These are phyloP conservation scores for Geotrichum europaeum DNA, from an alignment of 1,139 yeast species.

Conservation along the genomic window DNA sequence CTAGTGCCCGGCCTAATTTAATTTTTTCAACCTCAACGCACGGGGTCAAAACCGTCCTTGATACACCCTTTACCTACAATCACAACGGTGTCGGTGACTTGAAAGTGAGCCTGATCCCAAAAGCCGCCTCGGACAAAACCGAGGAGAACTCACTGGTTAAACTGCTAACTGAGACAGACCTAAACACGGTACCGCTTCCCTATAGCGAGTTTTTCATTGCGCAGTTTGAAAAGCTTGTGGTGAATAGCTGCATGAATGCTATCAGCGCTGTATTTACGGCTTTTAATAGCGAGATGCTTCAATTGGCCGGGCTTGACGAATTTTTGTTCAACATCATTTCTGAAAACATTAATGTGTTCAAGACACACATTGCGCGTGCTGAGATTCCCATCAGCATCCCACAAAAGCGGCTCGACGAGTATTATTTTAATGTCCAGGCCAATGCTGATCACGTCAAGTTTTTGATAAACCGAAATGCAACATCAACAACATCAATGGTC, in stretches of 20 bases:
- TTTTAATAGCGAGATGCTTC: constrained; percentile 52
- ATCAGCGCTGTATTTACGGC: constrained; percentile 63
- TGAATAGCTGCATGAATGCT: constrained; percentile 72
- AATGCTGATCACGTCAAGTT: not conserved
- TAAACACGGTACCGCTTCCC: constrained; percentile 41
- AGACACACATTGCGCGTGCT: not conserved
- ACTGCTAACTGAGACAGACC: constrained; percentile 27
- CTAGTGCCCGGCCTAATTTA: constrained; percentile 47
- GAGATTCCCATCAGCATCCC: not conserved
- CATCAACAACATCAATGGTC: constrained; percentile 48
- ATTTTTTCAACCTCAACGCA: constrained; percentile 78
- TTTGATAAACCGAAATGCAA: not conserved
- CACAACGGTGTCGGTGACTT: constrained; percentile 9
- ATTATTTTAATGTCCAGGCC: constrained; percentile 4
- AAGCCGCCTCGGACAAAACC: not conserved
- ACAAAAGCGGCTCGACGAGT: not conserved
- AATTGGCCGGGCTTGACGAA: not conserved
- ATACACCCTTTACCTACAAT: not conserved
- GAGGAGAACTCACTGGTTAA: not conserved
- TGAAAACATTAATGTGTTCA: constrained; percentile 1
- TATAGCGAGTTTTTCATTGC: constrained; percentile 51
- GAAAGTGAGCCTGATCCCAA: not conserved
- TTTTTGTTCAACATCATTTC: not conserved
- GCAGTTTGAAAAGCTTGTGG: constrained; percentile 70
- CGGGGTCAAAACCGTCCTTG: constrained; percentile 49